Base-by-base conservation (phyloP, 2,329 filamentous ascomycete genomes). In the Westerdykella ornata region DNA sequence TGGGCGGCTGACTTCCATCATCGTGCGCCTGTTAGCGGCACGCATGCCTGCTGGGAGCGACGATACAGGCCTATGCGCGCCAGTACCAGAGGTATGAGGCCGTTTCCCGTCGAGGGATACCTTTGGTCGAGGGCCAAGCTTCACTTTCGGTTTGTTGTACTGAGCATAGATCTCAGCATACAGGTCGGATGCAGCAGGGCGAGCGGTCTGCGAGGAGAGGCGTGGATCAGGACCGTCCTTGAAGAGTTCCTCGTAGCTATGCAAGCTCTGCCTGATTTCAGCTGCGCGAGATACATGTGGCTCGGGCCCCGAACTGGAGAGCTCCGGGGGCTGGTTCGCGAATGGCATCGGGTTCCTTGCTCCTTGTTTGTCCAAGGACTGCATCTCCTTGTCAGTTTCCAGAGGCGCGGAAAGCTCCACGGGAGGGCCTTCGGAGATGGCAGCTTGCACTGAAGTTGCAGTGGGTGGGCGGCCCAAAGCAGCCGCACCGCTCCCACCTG, bases 121-220 rank as follows among this genome's bases (percentile, higher is more conserved):
- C 35, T 90, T 78, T 8, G 90, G 90, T 39, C 92, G 77, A 4
- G 92, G 90, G 1, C 82, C 92, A 33, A 95, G 77, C 67, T 94
- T 96, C 42, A 95, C 82, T 63, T 94, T 96, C 33, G 83, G 84
- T 57, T 85, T 88, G 52, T 67, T 87, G 53, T 70, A 72, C 34
- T 69, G 62, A 16, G 70, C 70, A 51, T 75, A 71, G 39, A 72
- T 72, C 45, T 67, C 66, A 41, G 67, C 67, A 48, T 71, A 71
- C 12, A 68, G 56, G 41, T 73, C 67, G 33, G 62, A 51, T 35
- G 60, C 56, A 39, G 57, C 58, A 31, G 66, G 66, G 8, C 68
- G 62, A 6, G 59, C 56, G 4, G 67, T 70, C 38, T 67, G 62
- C 13, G 67, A 65, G 9, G 68, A 71, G 60, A 48, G 67, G 48